Conservation (phyloP, 1,139 yeast species). For the Blastobotrys elegans region DNA sequence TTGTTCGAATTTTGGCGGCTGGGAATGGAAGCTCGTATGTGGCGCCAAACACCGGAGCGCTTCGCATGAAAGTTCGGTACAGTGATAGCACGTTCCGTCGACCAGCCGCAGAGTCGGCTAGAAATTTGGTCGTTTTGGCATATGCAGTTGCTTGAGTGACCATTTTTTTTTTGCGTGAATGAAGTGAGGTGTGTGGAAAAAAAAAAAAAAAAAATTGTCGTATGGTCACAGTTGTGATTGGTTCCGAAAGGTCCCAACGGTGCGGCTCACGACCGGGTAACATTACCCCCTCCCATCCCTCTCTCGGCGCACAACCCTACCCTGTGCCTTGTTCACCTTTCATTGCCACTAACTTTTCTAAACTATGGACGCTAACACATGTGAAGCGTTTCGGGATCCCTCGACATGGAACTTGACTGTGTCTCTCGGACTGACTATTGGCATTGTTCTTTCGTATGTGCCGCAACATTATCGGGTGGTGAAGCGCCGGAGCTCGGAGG, state of each 20-base stretch:
- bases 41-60: conserved; percentile 47
- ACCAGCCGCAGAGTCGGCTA: conserved; percentile 58
- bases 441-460: conserved; percentile 66
- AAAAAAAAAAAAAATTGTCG: conserved; percentile 3
- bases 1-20: conserved; percentile 73
- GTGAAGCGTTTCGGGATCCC: conserved; percentile 20
- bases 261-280: not conserved
- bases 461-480: conserved; percentile 71
- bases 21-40: conserved; percentile 81
- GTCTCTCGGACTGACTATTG: conserved; percentile 53
- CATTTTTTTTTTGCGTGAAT: conserved; percentile 27
- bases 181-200: not conserved
- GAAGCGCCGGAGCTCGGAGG: conserved; percentile 63
- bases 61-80: conserved; percentile 67
- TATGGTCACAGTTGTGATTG: not conserved
- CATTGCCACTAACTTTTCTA: no score
- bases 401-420: conserved; percentile 41
- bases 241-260: not conserved
- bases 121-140: conserved; percentile 75
- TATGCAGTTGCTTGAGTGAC: conserved; percentile 75
- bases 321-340: no score
- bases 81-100: conserved; percentile 60
- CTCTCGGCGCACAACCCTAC: no score
- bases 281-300: no score
- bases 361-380: conserved; percentile 4